Evolutionary conservation across 768 basidiomycete species (phyloP).

Genomic region (Filobasidium floriforme): DNA sequence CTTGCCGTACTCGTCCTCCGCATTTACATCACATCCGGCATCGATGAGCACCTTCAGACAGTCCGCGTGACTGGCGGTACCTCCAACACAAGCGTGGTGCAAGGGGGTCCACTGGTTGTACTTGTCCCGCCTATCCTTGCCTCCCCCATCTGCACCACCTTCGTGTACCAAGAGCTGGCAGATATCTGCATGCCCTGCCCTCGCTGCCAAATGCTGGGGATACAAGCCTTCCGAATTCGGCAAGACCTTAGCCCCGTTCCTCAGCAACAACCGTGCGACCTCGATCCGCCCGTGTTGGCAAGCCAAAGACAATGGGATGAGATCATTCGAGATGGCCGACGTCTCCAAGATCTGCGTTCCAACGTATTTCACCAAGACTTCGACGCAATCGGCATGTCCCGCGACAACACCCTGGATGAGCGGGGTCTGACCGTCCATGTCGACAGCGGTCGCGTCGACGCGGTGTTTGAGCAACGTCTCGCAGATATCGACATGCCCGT

Average conservation of each 20-base stretch:
- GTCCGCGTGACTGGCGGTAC: constrained; percentile 51
- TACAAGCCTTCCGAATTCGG: constrained; percentile 94
- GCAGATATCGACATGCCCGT: constrained; percentile 72
- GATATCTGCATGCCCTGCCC: constrained; percentile 80
- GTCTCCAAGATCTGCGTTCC: constrained; percentile 55
- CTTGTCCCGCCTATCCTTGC: constrained; percentile 84
- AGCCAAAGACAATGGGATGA: constrained; percentile 81
- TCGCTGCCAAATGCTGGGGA: constrained; percentile 89
- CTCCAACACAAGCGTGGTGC: constrained; percentile 86
- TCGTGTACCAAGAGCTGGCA: constrained; percentile 63
- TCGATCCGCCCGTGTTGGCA: constrained; percentile 81
- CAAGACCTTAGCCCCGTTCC: constrained; percentile 66
- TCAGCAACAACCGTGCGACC: constrained; percentile 67
- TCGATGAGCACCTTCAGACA: constrained; percentile 72
- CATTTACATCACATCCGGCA: constrained; percentile 68
- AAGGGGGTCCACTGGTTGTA: constrained; percentile 98
- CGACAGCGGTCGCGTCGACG: constrained; percentile 59
- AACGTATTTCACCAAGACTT: constrained; percentile 68
- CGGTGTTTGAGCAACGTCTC: constrained; percentile 63
- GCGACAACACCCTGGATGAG: constrained; percentile 84
- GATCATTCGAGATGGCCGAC: constrained; percentile 55
- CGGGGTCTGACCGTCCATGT: constrained; percentile 91
- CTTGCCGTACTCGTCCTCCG: constrained; percentile 74
- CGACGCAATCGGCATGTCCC: constrained; percentile 74
- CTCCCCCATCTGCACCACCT: constrained; percentile 49